These are phyloP conservation scores for Alternaria gaisen DNA, from an alignment of 2,329 filamentous ascomycete species.

Conservation along the genomic window DNA sequence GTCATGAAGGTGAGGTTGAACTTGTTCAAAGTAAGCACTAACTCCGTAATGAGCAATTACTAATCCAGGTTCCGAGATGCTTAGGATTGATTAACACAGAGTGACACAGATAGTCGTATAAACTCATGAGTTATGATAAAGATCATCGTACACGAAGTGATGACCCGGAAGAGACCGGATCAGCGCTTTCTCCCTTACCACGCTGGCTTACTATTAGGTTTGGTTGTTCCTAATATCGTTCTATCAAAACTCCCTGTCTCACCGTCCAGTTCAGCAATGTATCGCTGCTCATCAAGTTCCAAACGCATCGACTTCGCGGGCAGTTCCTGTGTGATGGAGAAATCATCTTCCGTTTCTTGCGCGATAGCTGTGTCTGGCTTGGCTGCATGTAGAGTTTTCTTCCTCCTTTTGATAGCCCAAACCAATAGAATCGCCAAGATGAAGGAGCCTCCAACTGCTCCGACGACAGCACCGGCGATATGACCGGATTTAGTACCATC, in stretches of 20 bases:
- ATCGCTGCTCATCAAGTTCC: not conserved
- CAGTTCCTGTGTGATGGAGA: not conserved
- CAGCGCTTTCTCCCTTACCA: too few species aligned
- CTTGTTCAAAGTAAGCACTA: too few species aligned
- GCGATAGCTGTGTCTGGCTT: not conserved
- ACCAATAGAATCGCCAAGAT: not conserved
- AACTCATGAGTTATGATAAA: fast-evolving
- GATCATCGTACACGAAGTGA: too few species aligned
- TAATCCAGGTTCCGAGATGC: too few species aligned
- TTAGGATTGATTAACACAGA: too few species aligned
- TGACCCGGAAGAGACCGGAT: fast-evolving
- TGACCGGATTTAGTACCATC: not conserved
- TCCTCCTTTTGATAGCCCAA: not conserved
- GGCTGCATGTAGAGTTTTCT: not conserved
- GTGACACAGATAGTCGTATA: too few species aligned
- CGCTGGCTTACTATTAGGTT: too few species aligned
- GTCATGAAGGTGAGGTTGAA: too few species aligned
- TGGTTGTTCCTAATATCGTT: too few species aligned
- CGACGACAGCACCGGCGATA: not conserved
- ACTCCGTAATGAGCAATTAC: too few species aligned
- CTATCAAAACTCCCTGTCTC: too few species aligned
- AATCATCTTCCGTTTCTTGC: not conserved
- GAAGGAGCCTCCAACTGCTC: not conserved
- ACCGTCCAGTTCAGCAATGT: not conserved
- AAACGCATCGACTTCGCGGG: not conserved